Conservation (phyloP, 495 filamentous ascomycete genomes). For the Xylaria acuta region DNA sequence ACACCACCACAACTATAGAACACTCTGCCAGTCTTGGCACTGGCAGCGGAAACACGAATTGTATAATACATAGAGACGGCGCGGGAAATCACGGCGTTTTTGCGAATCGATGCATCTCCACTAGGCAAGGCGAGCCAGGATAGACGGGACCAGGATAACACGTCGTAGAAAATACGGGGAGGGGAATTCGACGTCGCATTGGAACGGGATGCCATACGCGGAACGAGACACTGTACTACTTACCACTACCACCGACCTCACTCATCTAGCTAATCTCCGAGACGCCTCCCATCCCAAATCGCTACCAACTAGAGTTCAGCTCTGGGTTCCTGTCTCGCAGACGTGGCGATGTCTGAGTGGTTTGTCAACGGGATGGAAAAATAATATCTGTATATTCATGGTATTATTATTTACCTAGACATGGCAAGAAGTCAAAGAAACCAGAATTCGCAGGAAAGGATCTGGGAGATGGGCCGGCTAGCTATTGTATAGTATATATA, state of each 20-base stretch:
- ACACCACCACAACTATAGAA: neutral
- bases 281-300: neutral
- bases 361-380: neutral
- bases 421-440: neutral
- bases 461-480: neutral
- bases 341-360: neutral
- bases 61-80: conserved; percentile 7
- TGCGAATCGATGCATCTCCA: conserved; percentile 11
- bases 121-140: neutral
- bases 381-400: neutral
- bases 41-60: neutral
- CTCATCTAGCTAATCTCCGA: neutral
- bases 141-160: neutral
- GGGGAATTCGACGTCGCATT: neutral
- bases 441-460: neutral
- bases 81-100: neutral
- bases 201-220: neutral
- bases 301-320: neutral
- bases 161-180: neutral
- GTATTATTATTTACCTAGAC: neutral
- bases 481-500: conserved; percentile 1
- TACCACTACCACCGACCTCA: no score
- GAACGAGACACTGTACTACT: neutral
- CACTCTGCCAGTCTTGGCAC: neutral
- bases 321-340: neutral